Percentiles rank a stretch among this genome's conserved stretches.
Conservation (phyloP, 805 yeast genomes). For the Wickerhamiella slavikovae region DNA sequence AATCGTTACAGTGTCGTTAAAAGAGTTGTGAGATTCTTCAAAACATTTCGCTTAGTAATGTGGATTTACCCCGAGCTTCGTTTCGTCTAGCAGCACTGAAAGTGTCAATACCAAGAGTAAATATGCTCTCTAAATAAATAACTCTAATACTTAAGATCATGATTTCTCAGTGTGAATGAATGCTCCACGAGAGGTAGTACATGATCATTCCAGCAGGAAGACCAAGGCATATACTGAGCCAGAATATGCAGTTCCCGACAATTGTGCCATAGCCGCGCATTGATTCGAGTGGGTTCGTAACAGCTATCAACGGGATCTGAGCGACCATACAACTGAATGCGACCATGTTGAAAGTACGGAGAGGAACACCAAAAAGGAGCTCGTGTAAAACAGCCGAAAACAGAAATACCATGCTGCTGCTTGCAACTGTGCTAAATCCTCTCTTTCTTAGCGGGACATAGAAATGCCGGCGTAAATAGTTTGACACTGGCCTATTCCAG, state of each 20-base stretch:
- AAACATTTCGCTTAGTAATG: too few species aligned
- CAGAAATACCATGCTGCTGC: slow-evolving; percentile 22
- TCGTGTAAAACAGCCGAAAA: slow-evolving; percentile 28
- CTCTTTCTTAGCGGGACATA: slow-evolving; percentile 21
- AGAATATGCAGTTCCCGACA: slow-evolving; percentile 26
- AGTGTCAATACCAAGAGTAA: too few species aligned
- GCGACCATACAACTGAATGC: slow-evolving; percentile 25
- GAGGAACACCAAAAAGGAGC: slow-evolving; percentile 26
- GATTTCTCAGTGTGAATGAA: slow-evolving; percentile 8
- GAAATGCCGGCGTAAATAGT: slow-evolving; percentile 24
- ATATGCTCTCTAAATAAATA: too few species aligned
- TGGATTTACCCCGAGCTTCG: too few species aligned
- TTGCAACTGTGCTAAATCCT: slow-evolving; percentile 15
- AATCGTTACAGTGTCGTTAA: too few species aligned
- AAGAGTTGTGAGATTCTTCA: too few species aligned
- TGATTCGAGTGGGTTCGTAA: slow-evolving; percentile 24
- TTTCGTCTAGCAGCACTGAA: too few species aligned
- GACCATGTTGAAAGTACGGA: slow-evolving; percentile 26
- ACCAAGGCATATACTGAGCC: slow-evolving; percentile 26
- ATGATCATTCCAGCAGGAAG: slow-evolving; percentile 26
- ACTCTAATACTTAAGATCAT: too few species aligned
- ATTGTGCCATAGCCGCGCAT: slow-evolving; percentile 22
- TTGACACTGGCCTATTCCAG: slow-evolving; percentile 27
- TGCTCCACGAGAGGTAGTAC: slow-evolving; percentile 26
- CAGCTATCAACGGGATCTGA: slow-evolving; percentile 23